These are phyloP conservation scores for Gamsiella multidivaricata DNA, from an alignment of 192 early-diverging fungal genomes.

Conservation along the genomic window DNA sequence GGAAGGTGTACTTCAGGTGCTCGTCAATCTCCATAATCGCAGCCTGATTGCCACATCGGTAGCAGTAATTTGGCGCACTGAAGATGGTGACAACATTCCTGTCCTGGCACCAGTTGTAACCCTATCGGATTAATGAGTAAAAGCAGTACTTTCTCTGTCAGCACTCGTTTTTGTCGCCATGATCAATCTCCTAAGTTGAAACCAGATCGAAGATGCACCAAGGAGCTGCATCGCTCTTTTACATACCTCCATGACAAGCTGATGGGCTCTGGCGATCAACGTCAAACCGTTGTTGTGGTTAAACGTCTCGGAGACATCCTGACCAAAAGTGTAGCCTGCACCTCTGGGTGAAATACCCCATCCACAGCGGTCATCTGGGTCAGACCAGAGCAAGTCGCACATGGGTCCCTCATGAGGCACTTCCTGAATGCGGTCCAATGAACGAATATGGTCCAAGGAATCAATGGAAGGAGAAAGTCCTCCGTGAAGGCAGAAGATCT, in stretches of 20 bases:
- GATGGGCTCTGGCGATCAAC: constrained; percentile 96
- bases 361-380: constrained; percentile 88
- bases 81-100: constrained; percentile 99
- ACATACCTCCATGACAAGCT: constrained; percentile 89
- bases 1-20: constrained; percentile 98
- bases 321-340: constrained; percentile 90
- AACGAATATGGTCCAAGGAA: constrained; percentile 96
- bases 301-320: constrained; percentile 87
- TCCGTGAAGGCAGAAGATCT: constrained; percentile 99
- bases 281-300: constrained; percentile 97
- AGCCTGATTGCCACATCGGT: constrained; percentile 99
- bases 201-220: too few species aligned
- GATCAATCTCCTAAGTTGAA: too few species aligned
- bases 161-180: too few species aligned
- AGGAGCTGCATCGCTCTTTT: too few species aligned
- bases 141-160: too few species aligned
- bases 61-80: constrained; percentile 99
- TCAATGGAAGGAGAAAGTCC: constrained; percentile 95
- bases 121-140: constrained; percentile 57
- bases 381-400: constrained; percentile 91
- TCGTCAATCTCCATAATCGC: constrained; percentile 99
- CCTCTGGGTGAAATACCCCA: constrained; percentile 91
- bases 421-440: constrained; percentile 94
- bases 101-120: constrained; percentile 99
- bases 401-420: constrained; percentile 90